These are phyloP conservation scores for Rhodofomes roseus DNA, from an alignment of 1,284 basidiomycete genomes.

Conservation along the genomic window DNA sequence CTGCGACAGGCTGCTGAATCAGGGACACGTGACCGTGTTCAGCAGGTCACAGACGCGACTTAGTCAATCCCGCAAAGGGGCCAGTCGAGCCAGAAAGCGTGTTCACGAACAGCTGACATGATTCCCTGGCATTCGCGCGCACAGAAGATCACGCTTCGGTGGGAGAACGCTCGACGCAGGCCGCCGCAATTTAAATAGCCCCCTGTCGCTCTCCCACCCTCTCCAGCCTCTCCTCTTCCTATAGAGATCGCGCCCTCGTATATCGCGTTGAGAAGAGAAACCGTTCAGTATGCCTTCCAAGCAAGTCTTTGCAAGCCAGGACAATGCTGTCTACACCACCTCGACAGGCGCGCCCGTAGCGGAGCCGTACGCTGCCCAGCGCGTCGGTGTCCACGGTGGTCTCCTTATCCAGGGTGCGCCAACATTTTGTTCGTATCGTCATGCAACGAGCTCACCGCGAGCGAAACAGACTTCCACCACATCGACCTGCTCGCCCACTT, in stretches of 20 bases:
- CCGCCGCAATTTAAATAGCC: constrained; percentile 24
- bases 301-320: constrained; percentile 51
- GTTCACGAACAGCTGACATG: constrained; percentile 21
- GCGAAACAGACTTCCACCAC: constrained; percentile 77
- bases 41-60: constrained; percentile 13
- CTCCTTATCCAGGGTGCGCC: constrained; percentile 78
- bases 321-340: constrained; percentile 75
- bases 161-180: constrained; percentile 1
- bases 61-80: constrained; percentile 16
- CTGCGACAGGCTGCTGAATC: constrained; percentile 19
- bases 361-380: constrained; percentile 77
- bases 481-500: constrained; percentile 90
- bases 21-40: constrained; percentile 16
- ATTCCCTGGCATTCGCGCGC: neutral
- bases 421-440: neutral
- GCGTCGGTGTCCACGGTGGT: constrained; percentile 73
- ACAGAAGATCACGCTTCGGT: constrained; percentile 6
- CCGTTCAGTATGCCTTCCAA: constrained; percentile 56
- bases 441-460: neutral
- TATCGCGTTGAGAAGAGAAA: constrained; percentile 2
- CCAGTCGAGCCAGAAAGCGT: constrained; percentile 9
- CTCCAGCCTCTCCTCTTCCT: constrained; percentile 14
- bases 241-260: constrained; percentile 3
- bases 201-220: constrained; percentile 14
- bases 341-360: constrained; percentile 75